phyloP scores from a whole-genome alignment of 108 stramenopile species.

The Discostella stelligeroides region DNA sequence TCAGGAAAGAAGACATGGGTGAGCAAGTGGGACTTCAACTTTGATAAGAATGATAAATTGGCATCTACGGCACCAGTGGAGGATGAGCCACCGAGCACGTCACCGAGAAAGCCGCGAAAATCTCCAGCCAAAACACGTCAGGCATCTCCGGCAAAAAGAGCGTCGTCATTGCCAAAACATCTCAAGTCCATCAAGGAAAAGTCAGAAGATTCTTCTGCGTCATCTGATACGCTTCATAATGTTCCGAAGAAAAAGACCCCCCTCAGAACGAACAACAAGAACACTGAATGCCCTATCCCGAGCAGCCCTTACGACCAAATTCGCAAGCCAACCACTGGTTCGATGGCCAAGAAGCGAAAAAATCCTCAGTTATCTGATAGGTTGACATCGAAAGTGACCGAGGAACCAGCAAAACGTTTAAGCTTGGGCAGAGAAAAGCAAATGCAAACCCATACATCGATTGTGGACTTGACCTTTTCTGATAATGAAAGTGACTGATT shows the following conservation, averaged over 20 bases:
- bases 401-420: background rate
- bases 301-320: background rate
- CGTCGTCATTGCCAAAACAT: background rate
- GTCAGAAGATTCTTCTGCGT: background rate
- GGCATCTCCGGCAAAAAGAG: background rate
- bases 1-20: slow-evolving; percentile 19
- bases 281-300: background rate
- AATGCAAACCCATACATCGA: background rate
- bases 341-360: background rate
- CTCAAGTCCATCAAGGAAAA: background rate
- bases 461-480: slow-evolving; percentile 27
- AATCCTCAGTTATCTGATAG: background rate
- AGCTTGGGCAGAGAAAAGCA: background rate
- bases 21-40: slow-evolving; percentile 26
- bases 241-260: slow-evolving; percentile 1
- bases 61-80: background rate
- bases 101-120: background rate
- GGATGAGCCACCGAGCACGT: background rate
- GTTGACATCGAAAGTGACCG: background rate
- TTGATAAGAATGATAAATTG: slow-evolving; percentile 11
- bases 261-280: background rate
- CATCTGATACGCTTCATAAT: background rate
- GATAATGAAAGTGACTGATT: slow-evolving; percentile 27
- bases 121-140: background rate
- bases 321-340: background rate